A percentile compares a stretch with the other conserved stretches of the same genome.
phyloP scores from a whole-genome alignment of 257 asterid genomes.

The Thymus quinquecostatus region DNA sequence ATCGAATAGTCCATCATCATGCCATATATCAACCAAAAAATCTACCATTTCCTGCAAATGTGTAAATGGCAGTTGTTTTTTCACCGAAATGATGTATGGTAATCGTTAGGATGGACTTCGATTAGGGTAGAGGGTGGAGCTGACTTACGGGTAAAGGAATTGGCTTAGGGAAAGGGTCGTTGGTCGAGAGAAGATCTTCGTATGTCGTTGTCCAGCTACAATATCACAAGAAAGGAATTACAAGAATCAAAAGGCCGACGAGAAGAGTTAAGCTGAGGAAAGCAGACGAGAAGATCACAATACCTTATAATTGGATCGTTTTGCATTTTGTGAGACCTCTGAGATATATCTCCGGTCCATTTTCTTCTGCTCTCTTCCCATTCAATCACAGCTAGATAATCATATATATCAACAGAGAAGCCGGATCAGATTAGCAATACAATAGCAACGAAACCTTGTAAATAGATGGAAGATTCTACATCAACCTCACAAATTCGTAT shows the following conservation, averaged over 20 bases:
- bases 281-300: neutral
- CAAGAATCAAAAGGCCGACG: no score
- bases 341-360: slow-evolving; percentile 66
- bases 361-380: slow-evolving; percentile 72
- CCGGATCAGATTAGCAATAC: neutral
- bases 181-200: slow-evolving; percentile 71
- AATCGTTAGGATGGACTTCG: no score
- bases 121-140: slow-evolving; percentile 3
- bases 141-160: slow-evolving; percentile 69
- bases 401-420: slow-evolving; percentile 22
- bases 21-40: slow-evolving; percentile 80
- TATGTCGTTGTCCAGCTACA: slow-evolving; percentile 83
- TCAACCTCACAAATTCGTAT: neutral
- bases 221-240: slow-evolving; percentile 11
- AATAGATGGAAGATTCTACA: neutral
- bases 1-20: slow-evolving; percentile 72
- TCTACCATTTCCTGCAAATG: slow-evolving; percentile 80
- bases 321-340: slow-evolving; percentile 44
- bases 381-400: slow-evolving; percentile 61
- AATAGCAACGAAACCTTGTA: neutral
- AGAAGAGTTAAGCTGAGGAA: neutral
- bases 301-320: slow-evolving; percentile 81
- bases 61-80: neutral
- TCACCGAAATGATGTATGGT: no score
- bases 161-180: slow-evolving; percentile 59